Base-by-base conservation (phyloP, 371 early-diverging fungal genomes). In the Mortierella sp. region DNA sequence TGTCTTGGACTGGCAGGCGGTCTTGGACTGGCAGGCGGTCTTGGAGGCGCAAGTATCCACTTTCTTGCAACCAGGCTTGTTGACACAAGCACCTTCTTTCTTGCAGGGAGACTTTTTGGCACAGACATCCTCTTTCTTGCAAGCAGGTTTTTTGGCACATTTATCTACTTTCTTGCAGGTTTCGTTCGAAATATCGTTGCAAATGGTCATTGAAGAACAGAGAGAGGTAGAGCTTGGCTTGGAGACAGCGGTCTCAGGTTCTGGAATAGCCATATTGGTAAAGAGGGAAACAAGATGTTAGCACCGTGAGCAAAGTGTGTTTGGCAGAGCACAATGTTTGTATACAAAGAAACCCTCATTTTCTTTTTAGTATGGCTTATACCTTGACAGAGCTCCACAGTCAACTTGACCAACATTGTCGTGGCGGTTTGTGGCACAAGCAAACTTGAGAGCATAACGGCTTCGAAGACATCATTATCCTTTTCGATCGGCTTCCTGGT, bases 381-480 rank as follows among this genome's bases (percentile, higher is more conserved):
- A 76, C 77, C 61, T 68, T 62, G 28, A 13, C 22, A 9, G 5
- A 68, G 60, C 35, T 76, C 68, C n/a, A 68, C 64, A 10, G 54
- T 54, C 55, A 76, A 35, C 59, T 54, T 68, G 47, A 69, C 40
- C n/a, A 75, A 57, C 23, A 66, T 40, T 40, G 62, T 64, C 2
- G 71, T 13, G 19, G 70, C 45, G 2, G 47, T 61, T 47, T 57
- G 66, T 26, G 58, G 58, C 23, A 69, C 68, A 57, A 68, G 58
- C 3, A 26, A 31, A 29, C 34, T 53, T 31, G 68, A 55, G 28
- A 57, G 40, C 34, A 64, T 26, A 4, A 72, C 67, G 28, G 65
- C 65, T 13, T 56, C 55, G 22, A 66, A 34, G 23, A 73, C 61
- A 73, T 72, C 79, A n/a, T 23, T 29, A 31, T 78, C 73, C 31